Evolutionary conservation across 495 filamentous ascomycete genomes (phyloP).

Genomic region (Aspergillus wentii): DNA sequence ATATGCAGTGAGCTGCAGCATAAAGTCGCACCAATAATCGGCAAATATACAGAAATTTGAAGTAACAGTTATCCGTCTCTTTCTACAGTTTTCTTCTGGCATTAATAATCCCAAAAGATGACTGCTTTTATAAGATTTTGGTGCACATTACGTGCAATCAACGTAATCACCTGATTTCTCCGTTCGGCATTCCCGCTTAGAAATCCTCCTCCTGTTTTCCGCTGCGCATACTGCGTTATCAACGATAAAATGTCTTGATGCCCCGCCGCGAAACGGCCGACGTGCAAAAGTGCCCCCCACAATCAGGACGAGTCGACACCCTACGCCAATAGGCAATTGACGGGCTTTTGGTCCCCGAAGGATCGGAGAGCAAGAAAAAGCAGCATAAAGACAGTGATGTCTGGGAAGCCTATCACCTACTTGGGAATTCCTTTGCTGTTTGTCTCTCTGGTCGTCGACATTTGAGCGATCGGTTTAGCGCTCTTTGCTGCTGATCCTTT

Average conservation of each 20-base stretch:
- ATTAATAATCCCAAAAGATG: no score
- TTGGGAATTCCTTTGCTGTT: no score
- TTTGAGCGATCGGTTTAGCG: no score
- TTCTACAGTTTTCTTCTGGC: no score
- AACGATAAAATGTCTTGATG: slow-evolving; percentile 17
- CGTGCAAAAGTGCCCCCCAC: slow-evolving; percentile 6
- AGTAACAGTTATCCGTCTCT: no score
- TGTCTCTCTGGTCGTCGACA: no score
- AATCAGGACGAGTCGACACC: no score
- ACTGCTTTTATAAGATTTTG: no score
- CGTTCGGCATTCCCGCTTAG: slow-evolving; percentile 17
- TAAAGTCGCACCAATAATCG: no score
- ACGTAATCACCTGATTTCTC: slow-evolving; percentile 19
- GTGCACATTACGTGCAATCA: neutral
- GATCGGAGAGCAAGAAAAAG: slow-evolving; percentile 13
- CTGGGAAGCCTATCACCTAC: no score
- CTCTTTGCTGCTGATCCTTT: slow-evolving; percentile 3
- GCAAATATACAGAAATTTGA: no score
- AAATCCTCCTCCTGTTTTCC: slow-evolving; percentile 14
- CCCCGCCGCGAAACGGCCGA: slow-evolving; percentile 26
- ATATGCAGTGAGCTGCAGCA: no score
- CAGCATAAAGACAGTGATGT: slow-evolving; percentile 15
- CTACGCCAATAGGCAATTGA: slow-evolving; percentile 10
- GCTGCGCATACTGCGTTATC: slow-evolving; percentile 21
- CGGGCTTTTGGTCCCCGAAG: slow-evolving; percentile 10